These are phyloP conservation scores for Trapa bicornis DNA, from an alignment of 345 rosid species.

Conservation along the genomic window DNA sequence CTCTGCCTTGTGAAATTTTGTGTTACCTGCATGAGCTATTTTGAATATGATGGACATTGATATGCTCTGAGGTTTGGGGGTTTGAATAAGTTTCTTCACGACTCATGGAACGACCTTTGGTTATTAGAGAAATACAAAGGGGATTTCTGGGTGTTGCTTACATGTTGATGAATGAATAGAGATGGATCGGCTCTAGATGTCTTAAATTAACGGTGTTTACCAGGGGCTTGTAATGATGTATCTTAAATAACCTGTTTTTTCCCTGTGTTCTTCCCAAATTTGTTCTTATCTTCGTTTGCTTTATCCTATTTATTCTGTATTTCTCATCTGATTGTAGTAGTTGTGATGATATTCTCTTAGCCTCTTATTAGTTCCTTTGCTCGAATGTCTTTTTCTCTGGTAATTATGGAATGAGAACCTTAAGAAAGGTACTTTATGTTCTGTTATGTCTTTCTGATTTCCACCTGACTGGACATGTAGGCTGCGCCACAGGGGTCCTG, in stretches of 20 bases:
- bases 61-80: neutral
- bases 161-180: neutral
- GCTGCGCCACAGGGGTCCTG: slow-evolving; percentile 96
- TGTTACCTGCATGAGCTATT: neutral
- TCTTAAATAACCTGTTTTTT: neutral
- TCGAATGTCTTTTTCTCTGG: neutral
- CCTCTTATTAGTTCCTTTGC: neutral
- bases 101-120: neutral
- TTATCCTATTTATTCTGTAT: neutral
- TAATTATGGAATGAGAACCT: neutral
- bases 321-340: neutral
- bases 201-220: neutral
- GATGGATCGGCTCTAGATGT: neutral
- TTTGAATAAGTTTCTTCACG: neutral
- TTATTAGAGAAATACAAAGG: neutral
- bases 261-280: neutral
- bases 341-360: neutral
- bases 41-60: neutral
- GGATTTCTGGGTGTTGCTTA: neutral
- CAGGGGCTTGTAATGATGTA: neutral
- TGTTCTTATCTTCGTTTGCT: neutral
- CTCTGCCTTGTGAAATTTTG: neutral
- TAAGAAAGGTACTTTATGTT: neutral
- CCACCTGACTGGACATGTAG: slow-evolving; percentile 16
- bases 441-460: neutral